Percentiles rank a stretch among this genome's conserved stretches.
phyloP scores from a whole-genome alignment of 306 rosid species.

The barrel medic (Medicago truncatula) region MtrunA17r5.0-ANR NC_053049.1:7656501-7657000 shows the following conservation, averaged over 20 bases:
- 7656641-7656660: constrained; percentile 96
- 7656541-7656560: constrained; percentile 44
- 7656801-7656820: constrained; percentile 39
- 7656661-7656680: constrained; percentile 95
- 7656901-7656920: constrained; percentile 64
- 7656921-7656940: constrained; percentile 8
- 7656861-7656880: constrained; percentile 95
- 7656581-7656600: constrained; percentile 52
- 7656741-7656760: constrained; percentile 27
- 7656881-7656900: constrained; percentile 95
- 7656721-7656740: constrained; percentile 58
- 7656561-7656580: constrained; percentile 49
- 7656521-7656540: constrained; percentile 28
- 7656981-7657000: constrained; percentile 99
- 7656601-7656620: constrained; percentile 67
- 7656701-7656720: constrained; percentile 96
- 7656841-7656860: constrained; percentile 92
- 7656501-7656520: constrained; percentile 23
- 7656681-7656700: constrained; percentile 92
- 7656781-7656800: constrained; percentile 1
- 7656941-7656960: constrained; percentile 36
- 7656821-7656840: constrained; percentile 98
- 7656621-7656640: constrained; percentile 96
- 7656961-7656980: constrained; percentile 62
- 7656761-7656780: constrained; percentile 13